A percentile compares a stretch with the other conserved stretches of the same genome.
phyloP scores from a whole-genome alignment of 2,329 filamentous ascomycete genomes.

The Daldinia sp. region DNA sequence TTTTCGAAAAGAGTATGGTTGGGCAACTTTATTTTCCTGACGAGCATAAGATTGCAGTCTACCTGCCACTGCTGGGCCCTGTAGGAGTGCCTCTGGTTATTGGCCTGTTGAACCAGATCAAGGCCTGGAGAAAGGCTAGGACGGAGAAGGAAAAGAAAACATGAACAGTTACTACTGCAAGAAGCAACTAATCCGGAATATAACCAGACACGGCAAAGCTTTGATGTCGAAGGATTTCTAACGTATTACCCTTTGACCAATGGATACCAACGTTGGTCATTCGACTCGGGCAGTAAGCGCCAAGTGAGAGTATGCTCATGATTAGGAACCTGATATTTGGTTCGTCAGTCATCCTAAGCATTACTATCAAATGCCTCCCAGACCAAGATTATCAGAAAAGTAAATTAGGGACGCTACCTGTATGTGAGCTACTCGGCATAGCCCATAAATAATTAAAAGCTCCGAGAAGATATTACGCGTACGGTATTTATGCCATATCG shows the following conservation, averaged over 20 bases:
- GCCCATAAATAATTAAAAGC: neutral
- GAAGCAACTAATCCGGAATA: neutral
- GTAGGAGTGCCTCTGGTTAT: slow-evolving; percentile 90
- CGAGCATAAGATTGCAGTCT: slow-evolving; percentile 97
- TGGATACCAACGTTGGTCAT: neutral
- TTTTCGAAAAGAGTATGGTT: slow-evolving; percentile 99
- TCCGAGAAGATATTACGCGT: neutral
- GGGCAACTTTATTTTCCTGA: slow-evolving; percentile 98
- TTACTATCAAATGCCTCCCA: neutral
- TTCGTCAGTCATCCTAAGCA: neutral
- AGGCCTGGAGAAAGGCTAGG: slow-evolving; percentile 63
- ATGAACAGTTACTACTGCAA: slow-evolving; percentile 7
- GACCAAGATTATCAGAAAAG: neutral
- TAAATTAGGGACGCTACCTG: neutral
- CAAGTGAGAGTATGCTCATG: neutral
- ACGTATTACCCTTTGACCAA: neutral
- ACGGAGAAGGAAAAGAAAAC: slow-evolving; percentile 37
- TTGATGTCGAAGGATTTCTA: neutral
- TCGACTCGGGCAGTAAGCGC: neutral
- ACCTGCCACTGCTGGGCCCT: slow-evolving; percentile 88
- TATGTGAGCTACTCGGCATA: neutral
- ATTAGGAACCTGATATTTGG: neutral
- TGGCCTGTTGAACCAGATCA: slow-evolving; percentile 82
- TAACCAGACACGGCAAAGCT: neutral
- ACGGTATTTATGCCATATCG: neutral